Evolutionary conservation across 2,329 filamentous ascomycete genomes (phyloP), one percentile per base, ranked within the genome.

Genomic region (Pseudofabraea citricarpa): DNA sequence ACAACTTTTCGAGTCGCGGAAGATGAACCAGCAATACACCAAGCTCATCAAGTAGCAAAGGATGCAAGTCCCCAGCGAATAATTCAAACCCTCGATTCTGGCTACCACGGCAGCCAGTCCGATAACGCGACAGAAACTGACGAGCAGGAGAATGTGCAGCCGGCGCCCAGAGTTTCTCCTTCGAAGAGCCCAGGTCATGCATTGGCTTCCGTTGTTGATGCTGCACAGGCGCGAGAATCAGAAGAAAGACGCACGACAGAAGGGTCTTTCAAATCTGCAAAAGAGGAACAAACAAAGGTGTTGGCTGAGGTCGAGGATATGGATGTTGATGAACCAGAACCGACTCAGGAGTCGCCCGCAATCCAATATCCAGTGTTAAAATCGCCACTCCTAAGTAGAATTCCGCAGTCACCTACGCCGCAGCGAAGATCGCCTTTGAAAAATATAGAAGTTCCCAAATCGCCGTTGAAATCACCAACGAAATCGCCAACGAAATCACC

Each of bases 21-120:
- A 55, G 79, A 84, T 62, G 66, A 48, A 31, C 51, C 53, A 27
- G 45, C 44, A 36, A 43, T 46, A 8, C 29, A 44, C 38, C 49
- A 50, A 6, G 23, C 40, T 29, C 40, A 37, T 13, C 40, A 41
- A 4, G 36, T 22, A 15, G 16, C 36, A 26, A 41, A 54, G 10
- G 38, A 47, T 18, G 40, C 42, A 31, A 53, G 49, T 12, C 51
- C 49, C 24, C 51, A 40, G 10, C 57, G 60, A 27, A 51, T 58
- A n/a, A 47, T 60, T n/a, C 58, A 68, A 16, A 58, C 54, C 19
- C 29, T 70, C 1, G 84, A 88, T 54, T 88, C 85, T 24, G 84
- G 85, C 21, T 88, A 87, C 56, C 80, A 86, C 65, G 84, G 82
- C 36, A 85, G 81, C 54, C 79, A 83, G 53, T 40, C 54, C 22